phyloP scores from a whole-genome alignment of 2,329 filamentous ascomycete genomes.

The Penicillium sp. region DNA sequence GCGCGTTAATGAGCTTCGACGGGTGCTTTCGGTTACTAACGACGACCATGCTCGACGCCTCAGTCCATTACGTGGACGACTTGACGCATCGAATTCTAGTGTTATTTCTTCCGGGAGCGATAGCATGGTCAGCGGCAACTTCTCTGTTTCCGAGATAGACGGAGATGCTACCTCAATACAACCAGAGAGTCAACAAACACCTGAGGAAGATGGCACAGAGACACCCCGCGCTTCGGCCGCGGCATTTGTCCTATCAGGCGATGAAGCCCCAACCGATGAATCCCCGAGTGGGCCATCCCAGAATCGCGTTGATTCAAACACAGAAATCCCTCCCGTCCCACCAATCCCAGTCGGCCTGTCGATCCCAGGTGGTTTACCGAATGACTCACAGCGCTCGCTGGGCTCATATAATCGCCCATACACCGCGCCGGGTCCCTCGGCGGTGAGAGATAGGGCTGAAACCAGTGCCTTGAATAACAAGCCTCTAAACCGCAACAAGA shows the following conservation, averaged over 20 bases:
- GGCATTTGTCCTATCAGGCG: constrained; percentile 17
- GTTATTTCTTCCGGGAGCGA: constrained; percentile 43
- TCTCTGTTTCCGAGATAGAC: constrained; percentile 38
- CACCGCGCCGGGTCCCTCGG: constrained; percentile 30
- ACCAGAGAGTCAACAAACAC: constrained; percentile 23
- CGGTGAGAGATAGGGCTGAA: constrained; percentile 23
- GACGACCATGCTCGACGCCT: constrained; percentile 36
- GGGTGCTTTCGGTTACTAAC: constrained; percentile 45
- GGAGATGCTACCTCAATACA: constrained; percentile 28
- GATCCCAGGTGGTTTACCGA: constrained; percentile 44
- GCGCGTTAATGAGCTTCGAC: constrained; percentile 49
- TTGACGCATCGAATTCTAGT: constrained; percentile 34
- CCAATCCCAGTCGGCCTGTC: constrained; percentile 44
- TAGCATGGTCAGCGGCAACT: constrained; percentile 45
- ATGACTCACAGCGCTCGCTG: constrained; percentile 37
- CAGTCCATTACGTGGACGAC: constrained; percentile 44
- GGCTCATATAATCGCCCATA: constrained; percentile 30
- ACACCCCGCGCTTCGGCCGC: constrained; percentile 33
- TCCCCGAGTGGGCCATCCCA: constrained; percentile 6
- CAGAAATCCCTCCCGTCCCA: constrained; percentile 48
- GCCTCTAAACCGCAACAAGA: constrained; percentile 36
- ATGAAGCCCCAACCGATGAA: constrained; percentile 11
- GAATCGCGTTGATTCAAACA: constrained; percentile 15
- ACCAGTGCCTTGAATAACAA: constrained; percentile 20
- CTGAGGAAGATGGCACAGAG: constrained; percentile 30